Evolutionary conservation across 192 early-diverging fungal genomes (phyloP), one percentile per base, ranked within the genome.

Genomic region (Phlyctochytrium arcticum): DNA sequence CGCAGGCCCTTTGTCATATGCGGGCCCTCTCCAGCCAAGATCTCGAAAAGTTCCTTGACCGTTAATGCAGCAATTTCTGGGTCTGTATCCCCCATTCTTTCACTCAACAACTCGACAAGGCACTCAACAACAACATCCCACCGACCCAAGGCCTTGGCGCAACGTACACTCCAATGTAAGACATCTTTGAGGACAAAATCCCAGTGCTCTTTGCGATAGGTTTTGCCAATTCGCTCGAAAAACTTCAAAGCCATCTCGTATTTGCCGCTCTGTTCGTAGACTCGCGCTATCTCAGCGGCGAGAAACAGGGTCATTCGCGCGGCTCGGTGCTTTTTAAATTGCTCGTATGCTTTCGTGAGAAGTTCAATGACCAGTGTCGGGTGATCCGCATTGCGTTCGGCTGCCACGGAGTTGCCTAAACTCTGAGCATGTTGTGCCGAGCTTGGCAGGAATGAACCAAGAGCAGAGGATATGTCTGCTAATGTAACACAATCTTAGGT

Each of bases 331-430:
- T 77, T 73, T 65, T 93, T 92, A 65, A 94, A 95, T 39, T 88
- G 86, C 47, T 95, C 93, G 59, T 95, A 95, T n/a, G 90, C 85
- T 62, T 92, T 92, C 5, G 91, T 93, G n/a, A 94, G 63, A 3
- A 95, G 67, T 55, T 93, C 91, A 56, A 95, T 92, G 5, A 90
- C 87, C 10, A 85, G 30, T 9, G 75, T 61, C 7, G 85, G 75
- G 61, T 92, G 89, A 64, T 78, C 76, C 37, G 67, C 42, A 1
- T 29, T 26, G 1, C 35, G 27, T 51, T 68, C 65, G 10, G 46
- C 21, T 6, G 17, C 21, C 12, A 68, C 47, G 3, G 65, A 32
- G 12, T n/a, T 6, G 6, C 12, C 37, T 6, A 33, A 33, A 30
- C 32, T 46, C 23, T 66, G 54, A 15, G 49, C 29, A 35, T 65